Evolutionary conservation across 306 rosid genomes (phyloP).

Genomic region (Cicer arietinum): DNA sequence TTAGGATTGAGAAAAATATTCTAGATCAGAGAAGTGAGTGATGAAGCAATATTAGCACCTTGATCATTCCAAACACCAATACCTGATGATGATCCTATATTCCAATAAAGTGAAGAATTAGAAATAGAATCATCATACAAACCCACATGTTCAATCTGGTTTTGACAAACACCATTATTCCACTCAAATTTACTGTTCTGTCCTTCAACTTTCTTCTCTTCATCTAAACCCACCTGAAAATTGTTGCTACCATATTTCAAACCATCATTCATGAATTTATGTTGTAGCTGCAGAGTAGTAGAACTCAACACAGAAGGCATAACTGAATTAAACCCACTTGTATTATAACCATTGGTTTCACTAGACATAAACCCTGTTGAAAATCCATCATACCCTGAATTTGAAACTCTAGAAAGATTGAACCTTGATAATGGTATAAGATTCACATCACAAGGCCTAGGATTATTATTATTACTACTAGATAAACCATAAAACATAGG

Average conservation of each 20-base stretch:
- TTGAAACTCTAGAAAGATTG: slow-evolving; percentile 36
- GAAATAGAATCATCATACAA: slow-evolving; percentile 56
- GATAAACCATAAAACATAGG: slow-evolving; percentile 67
- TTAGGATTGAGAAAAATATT: neutral
- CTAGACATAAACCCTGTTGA: slow-evolving; percentile 48
- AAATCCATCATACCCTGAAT: slow-evolving; percentile 55
- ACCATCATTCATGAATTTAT: slow-evolving; percentile 54
- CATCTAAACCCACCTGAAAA: slow-evolving; percentile 48
- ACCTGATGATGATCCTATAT: slow-evolving; percentile 53
- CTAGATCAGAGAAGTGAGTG: slow-evolving; percentile 81
- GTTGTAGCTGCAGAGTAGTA: slow-evolving; percentile 34
- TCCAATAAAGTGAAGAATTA: slow-evolving; percentile 68
- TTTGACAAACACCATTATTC: slow-evolving; percentile 46
- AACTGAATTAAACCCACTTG: slow-evolving; percentile 51
- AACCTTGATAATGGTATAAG: slow-evolving; percentile 53
- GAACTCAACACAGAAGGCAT: slow-evolving; percentile 69
- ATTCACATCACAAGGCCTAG: slow-evolving; percentile 47
- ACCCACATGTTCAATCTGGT: slow-evolving; percentile 65
- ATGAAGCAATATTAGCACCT: slow-evolving; percentile 61
- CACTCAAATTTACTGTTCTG: slow-evolving; percentile 48
- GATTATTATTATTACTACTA: slow-evolving; percentile 26
- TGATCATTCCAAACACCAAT: slow-evolving; percentile 72
- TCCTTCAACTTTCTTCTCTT: slow-evolving; percentile 67
- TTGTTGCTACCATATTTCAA: slow-evolving; percentile 47
- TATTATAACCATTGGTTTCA: slow-evolving; percentile 37